Evolutionary conservation across 805 yeast genomes (phyloP).

Genomic region (Zygotorulaspora florentina): DNA sequence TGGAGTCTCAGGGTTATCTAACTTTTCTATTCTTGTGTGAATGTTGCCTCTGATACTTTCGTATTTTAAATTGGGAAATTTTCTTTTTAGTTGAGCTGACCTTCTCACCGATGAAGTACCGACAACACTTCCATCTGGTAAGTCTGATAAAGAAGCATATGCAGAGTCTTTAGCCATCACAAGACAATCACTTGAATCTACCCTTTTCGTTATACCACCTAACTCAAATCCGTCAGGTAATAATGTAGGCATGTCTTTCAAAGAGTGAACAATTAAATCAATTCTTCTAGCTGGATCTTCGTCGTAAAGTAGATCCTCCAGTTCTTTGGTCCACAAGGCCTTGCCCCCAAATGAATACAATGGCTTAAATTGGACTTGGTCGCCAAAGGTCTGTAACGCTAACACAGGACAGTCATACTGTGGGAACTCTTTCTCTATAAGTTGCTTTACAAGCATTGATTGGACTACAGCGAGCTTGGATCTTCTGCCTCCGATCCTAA

Average conservation of each 20-base stretch:
- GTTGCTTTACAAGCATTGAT: constrained; percentile 63
- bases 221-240: constrained; percentile 86
- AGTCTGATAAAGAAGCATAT: constrained; percentile 60
- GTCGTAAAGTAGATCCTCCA: constrained; percentile 69
- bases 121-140: constrained; percentile 81
- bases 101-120: constrained; percentile 95
- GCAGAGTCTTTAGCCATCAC: constrained; percentile 65
- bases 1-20: constrained; percentile 65
- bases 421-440: constrained; percentile 58
- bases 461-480: constrained; percentile 85
- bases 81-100: constrained; percentile 80
- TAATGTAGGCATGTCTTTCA: constrained; percentile 89
- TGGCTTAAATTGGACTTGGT: constrained; percentile 78
- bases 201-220: constrained; percentile 81
- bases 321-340: constrained; percentile 92
- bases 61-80: constrained; percentile 70
- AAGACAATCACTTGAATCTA: constrained; percentile 91
- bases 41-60: constrained; percentile 83
- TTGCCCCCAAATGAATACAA: constrained; percentile 95
- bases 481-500: constrained; percentile 80
- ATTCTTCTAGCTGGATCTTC: constrained; percentile 62
- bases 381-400: constrained; percentile 85
- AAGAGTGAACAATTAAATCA: constrained; percentile 88
- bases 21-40: constrained; percentile 73
- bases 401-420: constrained; percentile 67